Conservation (phyloP, 176 grass and related monocot genomes). For the Pontederia paniculata region DNA sequence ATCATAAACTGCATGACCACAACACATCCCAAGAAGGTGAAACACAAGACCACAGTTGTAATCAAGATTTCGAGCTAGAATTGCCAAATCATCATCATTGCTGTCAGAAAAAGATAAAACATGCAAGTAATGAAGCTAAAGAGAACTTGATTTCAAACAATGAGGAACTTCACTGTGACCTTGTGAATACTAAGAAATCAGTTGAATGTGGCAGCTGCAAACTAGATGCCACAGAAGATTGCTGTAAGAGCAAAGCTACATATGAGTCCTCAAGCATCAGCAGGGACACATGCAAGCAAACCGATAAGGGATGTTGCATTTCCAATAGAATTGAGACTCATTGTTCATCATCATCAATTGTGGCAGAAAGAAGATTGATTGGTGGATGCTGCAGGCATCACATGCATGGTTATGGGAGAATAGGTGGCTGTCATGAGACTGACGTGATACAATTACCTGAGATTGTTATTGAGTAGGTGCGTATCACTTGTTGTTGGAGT, state of each 20-base stretch:
- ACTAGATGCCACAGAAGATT: conserved; percentile 4
- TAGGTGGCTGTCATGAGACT: background rate
- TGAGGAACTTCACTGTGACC: conserved; percentile 7
- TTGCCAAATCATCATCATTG: conserved; percentile 22
- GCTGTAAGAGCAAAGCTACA: conserved; percentile 2
- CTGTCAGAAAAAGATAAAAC: conserved; percentile 25
- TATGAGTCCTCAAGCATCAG: background rate
- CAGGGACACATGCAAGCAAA: background rate
- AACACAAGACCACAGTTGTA: background rate
- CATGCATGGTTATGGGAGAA: background rate
- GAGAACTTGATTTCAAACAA: conserved; percentile 25
- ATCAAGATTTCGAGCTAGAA: conserved; percentile 21
- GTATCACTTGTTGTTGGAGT: too few relatives aligned
- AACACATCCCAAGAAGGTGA: conserved; percentile 19
- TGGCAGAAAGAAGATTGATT: background rate
- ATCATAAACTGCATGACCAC: conserved; percentile 23
- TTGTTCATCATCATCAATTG: background rate
- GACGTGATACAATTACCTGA: background rate
- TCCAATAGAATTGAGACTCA: background rate
- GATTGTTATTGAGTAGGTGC: background rate
- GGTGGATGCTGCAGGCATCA: background rate
- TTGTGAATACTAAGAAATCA: background rate
- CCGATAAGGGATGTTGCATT: background rate
- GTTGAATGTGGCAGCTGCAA: conserved; percentile 11
- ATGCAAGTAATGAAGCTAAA: conserved; percentile 14